phyloP scores from a whole-genome alignment of 2,329 filamentous ascomycete species.

The Xylariaceae sp. region DNA sequence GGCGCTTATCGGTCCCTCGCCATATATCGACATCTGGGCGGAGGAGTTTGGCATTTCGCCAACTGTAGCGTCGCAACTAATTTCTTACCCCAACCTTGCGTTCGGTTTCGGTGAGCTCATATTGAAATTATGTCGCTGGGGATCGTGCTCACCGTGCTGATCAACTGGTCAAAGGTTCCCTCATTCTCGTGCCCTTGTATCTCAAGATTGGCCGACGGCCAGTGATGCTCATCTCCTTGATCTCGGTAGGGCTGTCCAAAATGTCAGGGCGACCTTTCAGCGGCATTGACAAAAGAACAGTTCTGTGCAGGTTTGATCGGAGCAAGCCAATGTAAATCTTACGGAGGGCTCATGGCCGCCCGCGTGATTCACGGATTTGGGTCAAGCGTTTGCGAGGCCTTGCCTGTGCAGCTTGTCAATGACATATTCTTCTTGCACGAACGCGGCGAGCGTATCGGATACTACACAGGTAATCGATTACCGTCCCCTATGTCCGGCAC shows the following conservation, averaged over 20 bases:
- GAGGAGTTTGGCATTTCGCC: conserved; percentile 48
- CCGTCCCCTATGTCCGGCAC: background rate
- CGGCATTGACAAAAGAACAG: conserved; percentile 13
- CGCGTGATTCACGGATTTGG: conserved; percentile 37
- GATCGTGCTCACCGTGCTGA: background rate
- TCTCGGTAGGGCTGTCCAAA: conserved; percentile 24
- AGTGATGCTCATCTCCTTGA: conserved; percentile 37
- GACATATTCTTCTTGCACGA: conserved; percentile 45
- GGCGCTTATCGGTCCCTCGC: conserved; percentile 51
- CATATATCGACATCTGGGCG: conserved; percentile 53
- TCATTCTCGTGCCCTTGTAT: conserved; percentile 55
- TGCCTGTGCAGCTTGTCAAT: conserved; percentile 41
- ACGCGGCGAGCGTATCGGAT: conserved; percentile 50
- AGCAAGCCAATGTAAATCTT: conserved; percentile 33
- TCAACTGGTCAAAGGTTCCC: conserved; percentile 31
- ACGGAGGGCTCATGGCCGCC: conserved; percentile 33
- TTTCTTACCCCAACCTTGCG: conserved; percentile 58
- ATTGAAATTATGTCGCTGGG: background rate
- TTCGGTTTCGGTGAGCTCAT: conserved; percentile 46
- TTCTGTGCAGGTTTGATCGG: conserved; percentile 38
- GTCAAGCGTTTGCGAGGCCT: conserved; percentile 39
- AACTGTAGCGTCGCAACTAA: conserved; percentile 48
- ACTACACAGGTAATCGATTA: conserved; percentile 47
- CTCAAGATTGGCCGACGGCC: conserved; percentile 42
- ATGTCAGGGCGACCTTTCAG: background rate